These are phyloP conservation scores for Wickerhamomyces sp. DNA, from an alignment of 1,139 yeast genomes.

Conservation along the genomic window DNA sequence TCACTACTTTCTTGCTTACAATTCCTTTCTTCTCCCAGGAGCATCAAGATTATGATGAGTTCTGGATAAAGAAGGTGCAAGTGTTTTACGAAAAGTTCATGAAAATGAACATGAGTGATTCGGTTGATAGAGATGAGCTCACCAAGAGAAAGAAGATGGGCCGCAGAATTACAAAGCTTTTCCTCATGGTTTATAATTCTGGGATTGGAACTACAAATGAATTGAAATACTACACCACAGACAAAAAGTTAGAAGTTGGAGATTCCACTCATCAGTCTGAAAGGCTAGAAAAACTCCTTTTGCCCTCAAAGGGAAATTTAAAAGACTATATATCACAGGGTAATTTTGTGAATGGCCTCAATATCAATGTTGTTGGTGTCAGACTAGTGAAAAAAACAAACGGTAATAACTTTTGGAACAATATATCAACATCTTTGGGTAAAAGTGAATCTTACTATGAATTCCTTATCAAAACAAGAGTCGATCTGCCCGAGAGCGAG, in stretches of 20 bases:
- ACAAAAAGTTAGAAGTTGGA: constrained; percentile 23
- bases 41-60: constrained; percentile 43
- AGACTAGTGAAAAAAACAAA: constrained; percentile 14
- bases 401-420: constrained; percentile 20
- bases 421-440: constrained; percentile 14
- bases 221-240: constrained; percentile 40
- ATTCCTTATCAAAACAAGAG: constrained; percentile 24
- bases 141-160: constrained; percentile 71
- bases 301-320: constrained; percentile 51
- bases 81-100: constrained; percentile 76
- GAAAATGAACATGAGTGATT: constrained; percentile 59
- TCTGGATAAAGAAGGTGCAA: constrained; percentile 80
- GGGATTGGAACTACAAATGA: constrained; percentile 65
- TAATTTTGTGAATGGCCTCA: constrained; percentile 52
- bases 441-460: constrained; percentile 26
- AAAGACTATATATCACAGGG: constrained; percentile 42
- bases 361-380: constrained; percentile 66
- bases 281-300: constrained; percentile 34
- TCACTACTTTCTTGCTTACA: constrained; percentile 53
- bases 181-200: constrained; percentile 69
- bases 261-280: constrained; percentile 22
- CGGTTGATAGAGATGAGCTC: constrained; percentile 65
- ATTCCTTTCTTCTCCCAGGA: constrained; percentile 68
- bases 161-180: constrained; percentile 52
- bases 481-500: constrained; percentile 28